Percentiles rank a stretch among this genome's conserved stretches.
Conservation (phyloP, 2,329 filamentous ascomycete genomes). For the Hymenoscyphus fraxineus region DNA sequence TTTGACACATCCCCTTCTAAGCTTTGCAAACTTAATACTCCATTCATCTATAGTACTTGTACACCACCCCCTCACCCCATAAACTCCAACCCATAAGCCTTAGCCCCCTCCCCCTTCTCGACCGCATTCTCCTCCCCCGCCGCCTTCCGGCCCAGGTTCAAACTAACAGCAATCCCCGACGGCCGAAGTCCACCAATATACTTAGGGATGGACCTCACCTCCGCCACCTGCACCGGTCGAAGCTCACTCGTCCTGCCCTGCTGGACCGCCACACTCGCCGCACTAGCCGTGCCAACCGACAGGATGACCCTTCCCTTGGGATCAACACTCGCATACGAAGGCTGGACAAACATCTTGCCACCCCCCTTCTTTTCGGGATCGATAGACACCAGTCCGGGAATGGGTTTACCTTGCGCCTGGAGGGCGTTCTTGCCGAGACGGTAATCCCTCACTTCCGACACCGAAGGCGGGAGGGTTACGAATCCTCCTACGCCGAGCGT, state of each 20-base stretch:
- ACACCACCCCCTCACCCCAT: neutral
- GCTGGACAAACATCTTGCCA: conserved; percentile 31
- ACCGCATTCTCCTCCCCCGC: too few relatives aligned
- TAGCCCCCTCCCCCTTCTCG: neutral
- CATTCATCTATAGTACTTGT: too few relatives aligned
- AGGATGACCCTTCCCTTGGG: conserved; percentile 30
- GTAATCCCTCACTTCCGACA: conserved; percentile 11
- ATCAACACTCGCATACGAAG: conserved; percentile 29
- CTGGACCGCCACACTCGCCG: conserved; percentile 29
- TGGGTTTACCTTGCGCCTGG: conserved; percentile 7
- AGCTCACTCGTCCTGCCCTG: conserved; percentile 21
- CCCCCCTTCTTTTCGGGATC: conserved; percentile 33
- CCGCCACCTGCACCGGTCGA: neutral
- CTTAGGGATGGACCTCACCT: neutral
- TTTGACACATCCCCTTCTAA: neutral
- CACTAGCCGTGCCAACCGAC: conserved; percentile 24
- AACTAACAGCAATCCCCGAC: too few relatives aligned
- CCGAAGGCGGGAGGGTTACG: conserved; percentile 23
- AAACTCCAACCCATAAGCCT: neutral
- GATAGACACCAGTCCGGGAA: conserved; percentile 21
- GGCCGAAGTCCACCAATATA: neutral
- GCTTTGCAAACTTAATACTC: too few relatives aligned
- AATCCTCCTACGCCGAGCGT: conserved; percentile 34
- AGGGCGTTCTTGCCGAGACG: conserved; percentile 7
- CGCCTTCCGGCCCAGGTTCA: too few relatives aligned